Base-by-base conservation (phyloP, 2,329 filamentous ascomycete genomes). In the Chaetothyriales sp. region DNA sequence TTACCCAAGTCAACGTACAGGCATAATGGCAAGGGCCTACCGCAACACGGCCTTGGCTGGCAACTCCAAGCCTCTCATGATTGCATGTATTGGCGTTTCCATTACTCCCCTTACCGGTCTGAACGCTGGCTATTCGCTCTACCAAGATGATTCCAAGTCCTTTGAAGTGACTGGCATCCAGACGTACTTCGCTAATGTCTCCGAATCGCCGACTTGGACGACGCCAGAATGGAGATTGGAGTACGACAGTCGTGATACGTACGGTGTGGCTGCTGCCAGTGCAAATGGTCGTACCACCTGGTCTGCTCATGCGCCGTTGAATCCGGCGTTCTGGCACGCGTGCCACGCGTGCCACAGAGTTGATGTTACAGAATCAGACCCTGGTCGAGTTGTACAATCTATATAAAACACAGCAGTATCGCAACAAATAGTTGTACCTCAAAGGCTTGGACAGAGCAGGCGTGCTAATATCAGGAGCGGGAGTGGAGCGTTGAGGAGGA, bases 171-270 rank as follows among this genome's bases (percentile, higher is more conserved):
- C 60, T 47, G 61, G 62, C 40, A 57, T 56, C 8, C 57, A 64
- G 47, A 64, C 62, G 0, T 65, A 63, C 53, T 64, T 63, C 43
- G 63, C 63, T 44, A 63, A 63, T 44, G 55, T 63, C 37, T 61
- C 58, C 43, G 59, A 65, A 46, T 57, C 60, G 19, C 54, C 60
- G 19, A 51, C 46, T 15, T 65, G 60, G 62, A 61, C 53, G 2
- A 59, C 50, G n/a, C 61, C 61, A 8, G 53, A 57, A 22, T 65
- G 63, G 63, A 46, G 64, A 49, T 61, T 61, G 10, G 63, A 65
- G 25, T 65, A 65, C n/a, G n/a, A n/a, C n/a, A n/a, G n/a, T n/a
- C n/a, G n/a, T n/a, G n/a, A n/a, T n/a, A n/a, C n/a, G n/a, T n/a
- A n/a, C n/a, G n/a, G n/a, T n/a, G n/a, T n/a, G n/a, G n/a, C n/a